phyloP scores from a whole-genome alignment of 2,329 filamentous ascomycete species.

The Acrocalymma vagum region DNA sequence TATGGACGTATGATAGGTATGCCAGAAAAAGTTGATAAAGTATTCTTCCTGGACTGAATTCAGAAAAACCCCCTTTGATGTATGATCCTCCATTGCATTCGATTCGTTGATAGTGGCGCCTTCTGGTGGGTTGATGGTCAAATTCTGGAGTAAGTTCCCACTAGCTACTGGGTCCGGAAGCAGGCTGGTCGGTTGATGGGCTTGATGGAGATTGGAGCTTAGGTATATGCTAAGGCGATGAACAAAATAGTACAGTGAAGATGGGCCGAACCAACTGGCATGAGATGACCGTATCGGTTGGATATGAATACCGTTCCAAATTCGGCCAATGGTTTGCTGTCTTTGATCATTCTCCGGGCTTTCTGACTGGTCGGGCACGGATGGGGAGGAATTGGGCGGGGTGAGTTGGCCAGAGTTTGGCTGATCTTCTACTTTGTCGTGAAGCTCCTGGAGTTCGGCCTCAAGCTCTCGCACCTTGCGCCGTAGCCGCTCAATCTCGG shows the following conservation, averaged over 20 bases:
- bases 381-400: too few species aligned
- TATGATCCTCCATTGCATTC: constrained; percentile 27
- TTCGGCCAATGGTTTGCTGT: background rate
- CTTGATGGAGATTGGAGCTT: constrained; percentile 40
- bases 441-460: constrained; percentile 42
- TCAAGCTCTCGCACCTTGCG: constrained; percentile 50
- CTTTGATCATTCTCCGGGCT: background rate
- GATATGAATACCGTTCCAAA: background rate
- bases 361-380: constrained; percentile 7
- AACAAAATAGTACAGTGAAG: constrained; percentile 57
- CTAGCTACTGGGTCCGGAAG: background rate
- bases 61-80: constrained; percentile 48
- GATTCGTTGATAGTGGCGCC: background rate
- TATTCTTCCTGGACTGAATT: constrained; percentile 62
- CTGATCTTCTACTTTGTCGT: constrained; percentile 44
- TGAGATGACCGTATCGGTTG: constrained; percentile 10
- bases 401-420: constrained; percentile 36
- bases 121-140: background rate
- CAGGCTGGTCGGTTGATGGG: constrained; percentile 22
- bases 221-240: constrained; percentile 50
- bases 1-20: constrained; percentile 54
- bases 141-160: background rate
- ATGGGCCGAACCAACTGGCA: constrained; percentile 20
- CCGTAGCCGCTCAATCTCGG: constrained; percentile 14
- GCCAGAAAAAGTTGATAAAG: constrained; percentile 59